Evolutionary conservation across 257 asterid species (phyloP), one percentile per base, ranked within the genome.

Genomic region (Ajuga chamaepitys): DNA sequence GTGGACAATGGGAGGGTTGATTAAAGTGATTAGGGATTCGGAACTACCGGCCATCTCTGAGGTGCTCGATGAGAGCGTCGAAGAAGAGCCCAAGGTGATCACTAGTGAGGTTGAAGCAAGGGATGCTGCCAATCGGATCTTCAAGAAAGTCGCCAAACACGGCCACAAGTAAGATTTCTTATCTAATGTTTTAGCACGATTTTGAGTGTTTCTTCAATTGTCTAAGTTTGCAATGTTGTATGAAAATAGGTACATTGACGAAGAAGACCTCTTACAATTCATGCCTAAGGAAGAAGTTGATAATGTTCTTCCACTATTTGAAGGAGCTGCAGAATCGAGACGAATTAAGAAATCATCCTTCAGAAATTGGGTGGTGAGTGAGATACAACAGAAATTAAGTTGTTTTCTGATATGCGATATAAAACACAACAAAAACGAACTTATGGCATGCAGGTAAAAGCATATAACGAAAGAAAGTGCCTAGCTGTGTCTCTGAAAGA

Each of bases 1-100:
- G 16, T 89, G 90, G 91, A 83, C 96, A 1, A 84, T 89, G 87
- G 83, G 85, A 58, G 91, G 96, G 45, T 37, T 89, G 77, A 74
- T 89, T 40, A 73, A 75, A 13, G 85, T 83, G 38, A 75, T 89
- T 9, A 78, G 85, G 63, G 73, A 68, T 56, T 81, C 95, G 7
- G 87, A 81, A 17, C 38, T 80, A 67, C 78, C 85, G 0, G 73
- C 90, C 46, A 69, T 86, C 18, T 71, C 90, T 3, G 86, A 81
- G 44, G 80, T 75, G 14, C 73, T 88, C 6, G 85, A 86, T 22
- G 86, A 78, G 57, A 73, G 69, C n/a, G 81, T 34, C 5, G 87
- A 88, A 10, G 87, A 82, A 32, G 78, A 44, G 59, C 70, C 57
- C 0, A 81, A 75, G 62, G 93, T 77, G 16, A 81, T 89, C 55